Conservation (phyloP, 1,139 yeast species). For the Suhomyces terraborum region DNA sequence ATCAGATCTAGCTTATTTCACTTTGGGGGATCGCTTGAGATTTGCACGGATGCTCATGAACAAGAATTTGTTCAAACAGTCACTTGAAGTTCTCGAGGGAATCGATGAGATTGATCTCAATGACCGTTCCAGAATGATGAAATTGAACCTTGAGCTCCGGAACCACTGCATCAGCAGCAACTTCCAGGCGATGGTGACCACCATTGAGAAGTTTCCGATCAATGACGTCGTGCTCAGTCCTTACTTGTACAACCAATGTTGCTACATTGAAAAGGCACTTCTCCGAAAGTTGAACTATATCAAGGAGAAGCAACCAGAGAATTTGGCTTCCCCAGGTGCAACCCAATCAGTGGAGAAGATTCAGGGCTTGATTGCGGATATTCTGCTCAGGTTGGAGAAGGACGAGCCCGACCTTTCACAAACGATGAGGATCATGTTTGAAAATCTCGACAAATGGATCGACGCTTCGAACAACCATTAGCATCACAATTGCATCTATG, state of each 20-base stretch:
- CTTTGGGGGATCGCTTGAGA: slow-evolving; percentile 32
- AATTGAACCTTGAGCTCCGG: slow-evolving; percentile 28
- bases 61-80: slow-evolving; percentile 28
- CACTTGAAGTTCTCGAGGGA: slow-evolving; percentile 26
- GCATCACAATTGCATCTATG: background rate
- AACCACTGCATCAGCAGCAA: slow-evolving; percentile 24
- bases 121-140: slow-evolving; percentile 30
- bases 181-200: slow-evolving; percentile 22
- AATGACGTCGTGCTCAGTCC: slow-evolving; percentile 37
- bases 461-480: too few relatives aligned
- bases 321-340: background rate
- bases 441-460: slow-evolving; percentile 32
- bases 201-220: slow-evolving; percentile 34
- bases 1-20: slow-evolving; percentile 12
- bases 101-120: slow-evolving; percentile 27
- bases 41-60: slow-evolving; percentile 37
- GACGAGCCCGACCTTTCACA: slow-evolving; percentile 31
- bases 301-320: slow-evolving; percentile 7
- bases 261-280: slow-evolving; percentile 31
- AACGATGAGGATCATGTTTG: slow-evolving; percentile 25
- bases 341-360: slow-evolving; percentile 17
- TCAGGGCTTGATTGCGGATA: slow-evolving; percentile 38
- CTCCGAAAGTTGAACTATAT: slow-evolving; percentile 16
- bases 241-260: slow-evolving; percentile 36
- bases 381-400: slow-evolving; percentile 30